Evolutionary conservation across 2,329 filamentous ascomycete species (phyloP).

Genomic region (Sclerotinia sclerotiorum): DNA sequence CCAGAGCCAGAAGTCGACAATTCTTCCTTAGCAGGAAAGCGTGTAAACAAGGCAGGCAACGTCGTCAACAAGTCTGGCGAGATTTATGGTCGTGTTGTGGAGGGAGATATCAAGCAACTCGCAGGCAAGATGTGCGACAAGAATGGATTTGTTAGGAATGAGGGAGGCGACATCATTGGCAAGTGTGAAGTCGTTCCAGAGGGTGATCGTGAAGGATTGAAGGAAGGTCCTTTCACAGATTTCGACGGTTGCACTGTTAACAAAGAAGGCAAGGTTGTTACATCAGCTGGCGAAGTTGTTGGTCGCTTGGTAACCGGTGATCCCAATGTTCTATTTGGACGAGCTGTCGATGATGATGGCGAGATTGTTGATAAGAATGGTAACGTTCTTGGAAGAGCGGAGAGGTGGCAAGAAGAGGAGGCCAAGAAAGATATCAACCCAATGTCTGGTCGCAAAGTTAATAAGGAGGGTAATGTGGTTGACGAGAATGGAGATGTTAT

Average conservation of each 20-base stretch:
- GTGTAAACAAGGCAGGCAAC: constrained; percentile 69
- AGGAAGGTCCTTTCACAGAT: constrained; percentile 69
- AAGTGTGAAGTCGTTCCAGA: constrained; percentile 67
- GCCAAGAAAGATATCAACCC: constrained; percentile 54
- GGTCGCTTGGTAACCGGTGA: constrained; percentile 72
- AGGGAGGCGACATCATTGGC: constrained; percentile 69
- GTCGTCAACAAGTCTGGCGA: constrained; percentile 54
- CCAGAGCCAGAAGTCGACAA: constrained; percentile 54
- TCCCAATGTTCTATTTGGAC: constrained; percentile 68
- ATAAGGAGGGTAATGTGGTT: constrained; percentile 58
- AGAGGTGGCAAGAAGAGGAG: constrained; percentile 57
- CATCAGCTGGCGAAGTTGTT: constrained; percentile 66
- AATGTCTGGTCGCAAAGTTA: constrained; percentile 55
- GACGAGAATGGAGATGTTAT: constrained; percentile 61
- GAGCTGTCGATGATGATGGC: constrained; percentile 76
- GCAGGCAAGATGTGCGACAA: constrained; percentile 70
- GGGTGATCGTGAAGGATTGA: constrained; percentile 60
- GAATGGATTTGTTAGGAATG: constrained; percentile 69
- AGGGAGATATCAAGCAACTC: constrained; percentile 64
- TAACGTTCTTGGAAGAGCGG: constrained; percentile 57
- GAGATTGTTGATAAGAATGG: constrained; percentile 78
- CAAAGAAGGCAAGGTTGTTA: constrained; percentile 69
- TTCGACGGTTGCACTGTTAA: constrained; percentile 63
- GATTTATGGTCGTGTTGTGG: constrained; percentile 64
- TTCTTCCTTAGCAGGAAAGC: constrained; percentile 65